Percentiles rank a stretch among this genome's conserved stretches.
Conservation (phyloP, 139 green algal species). For the Mesostigma viride region DNA sequence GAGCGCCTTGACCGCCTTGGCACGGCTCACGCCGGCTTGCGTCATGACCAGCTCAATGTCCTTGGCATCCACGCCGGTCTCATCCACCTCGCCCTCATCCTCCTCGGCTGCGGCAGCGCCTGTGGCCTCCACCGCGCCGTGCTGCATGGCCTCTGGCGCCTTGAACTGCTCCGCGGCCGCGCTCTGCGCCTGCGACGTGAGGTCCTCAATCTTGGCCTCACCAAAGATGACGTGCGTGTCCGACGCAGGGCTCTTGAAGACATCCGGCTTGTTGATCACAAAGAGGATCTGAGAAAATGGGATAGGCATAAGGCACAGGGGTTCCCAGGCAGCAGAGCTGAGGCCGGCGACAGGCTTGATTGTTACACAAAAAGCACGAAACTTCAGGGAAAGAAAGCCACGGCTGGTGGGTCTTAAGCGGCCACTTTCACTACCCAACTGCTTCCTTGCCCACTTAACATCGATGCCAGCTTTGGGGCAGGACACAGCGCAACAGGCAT, state of each 20-base stretch:
- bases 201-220: slow-evolving; percentile 98
- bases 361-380: no score
- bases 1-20: slow-evolving; percentile 84
- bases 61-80: slow-evolving; percentile 88
- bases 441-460: no score
- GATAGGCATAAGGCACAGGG: no score
- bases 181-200: slow-evolving; percentile 66
- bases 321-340: no score
- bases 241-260: slow-evolving; percentile 88
- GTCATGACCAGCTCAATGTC: slow-evolving; percentile 99
- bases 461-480: no score
- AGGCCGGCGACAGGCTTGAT: no score
- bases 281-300: slow-evolving; percentile 97
- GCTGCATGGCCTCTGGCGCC: slow-evolving; percentile 17
- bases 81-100: slow-evolving; percentile 82
- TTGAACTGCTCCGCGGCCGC: slow-evolving; percentile 78
- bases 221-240: slow-evolving; percentile 99
- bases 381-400: no score
- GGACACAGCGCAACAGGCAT: no score
- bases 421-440: no score
- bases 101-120: slow-evolving; percentile 41
- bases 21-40: slow-evolving; percentile 72
- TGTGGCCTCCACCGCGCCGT: neutral
- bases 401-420: no score
- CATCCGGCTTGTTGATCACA: slow-evolving; percentile 90